Conservation (phyloP, 2,329 filamentous ascomycete species). For the Fusarium decemcellulare region DNA sequence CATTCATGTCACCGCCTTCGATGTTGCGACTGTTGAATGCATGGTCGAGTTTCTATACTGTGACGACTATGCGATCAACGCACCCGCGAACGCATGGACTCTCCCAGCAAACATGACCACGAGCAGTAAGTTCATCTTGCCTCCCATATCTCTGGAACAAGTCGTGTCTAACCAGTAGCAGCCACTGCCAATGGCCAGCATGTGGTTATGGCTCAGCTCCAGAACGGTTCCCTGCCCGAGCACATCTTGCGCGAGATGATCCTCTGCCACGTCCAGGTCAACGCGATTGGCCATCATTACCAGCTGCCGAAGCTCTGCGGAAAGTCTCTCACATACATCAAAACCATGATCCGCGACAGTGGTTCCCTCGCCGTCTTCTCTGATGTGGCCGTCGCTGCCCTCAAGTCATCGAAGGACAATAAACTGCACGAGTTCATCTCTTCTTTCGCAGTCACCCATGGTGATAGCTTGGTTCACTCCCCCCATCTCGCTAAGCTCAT, state of each 20-base stretch:
- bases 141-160: too few species aligned
- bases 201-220: too few species aligned
- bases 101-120: too few species aligned
- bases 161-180: too few species aligned
- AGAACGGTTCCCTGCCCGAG: neutral
- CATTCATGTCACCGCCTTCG: slow-evolving; percentile 31
- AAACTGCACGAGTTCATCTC: slow-evolving; percentile 1
- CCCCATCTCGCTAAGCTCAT: neutral
- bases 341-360: neutral
- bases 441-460: neutral
- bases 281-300: slow-evolving; percentile 42
- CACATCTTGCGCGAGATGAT: neutral
- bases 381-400: neutral
- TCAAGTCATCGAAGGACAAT: neutral
- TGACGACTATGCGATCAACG: slow-evolving; percentile 30
- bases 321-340: slow-evolving; percentile 17
- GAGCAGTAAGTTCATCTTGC: too few species aligned
- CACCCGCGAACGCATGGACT: too few species aligned
- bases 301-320: slow-evolving; percentile 25
- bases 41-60: slow-evolving; percentile 42
- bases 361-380: neutral
- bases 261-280: slow-evolving; percentile 37
- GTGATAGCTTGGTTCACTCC: neutral
- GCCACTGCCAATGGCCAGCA: too few species aligned
- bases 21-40: slow-evolving; percentile 29